Evolutionary conservation across 768 basidiomycete species (phyloP).

Genomic region (Amanita pseudoporphyria): DNA sequence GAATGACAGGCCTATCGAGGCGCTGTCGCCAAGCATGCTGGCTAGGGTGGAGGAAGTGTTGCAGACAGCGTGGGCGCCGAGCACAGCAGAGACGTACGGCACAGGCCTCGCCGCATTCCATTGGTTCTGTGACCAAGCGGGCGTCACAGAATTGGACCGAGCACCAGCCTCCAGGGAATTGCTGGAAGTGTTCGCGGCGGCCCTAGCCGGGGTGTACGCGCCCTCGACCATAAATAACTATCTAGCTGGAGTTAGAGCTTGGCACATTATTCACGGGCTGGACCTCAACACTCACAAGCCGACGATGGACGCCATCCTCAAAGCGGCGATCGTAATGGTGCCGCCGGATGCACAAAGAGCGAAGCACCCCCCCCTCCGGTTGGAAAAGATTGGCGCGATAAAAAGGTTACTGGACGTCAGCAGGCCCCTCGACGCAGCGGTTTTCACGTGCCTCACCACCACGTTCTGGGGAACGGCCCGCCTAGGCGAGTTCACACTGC

Average conservation of each 20-base stretch:
- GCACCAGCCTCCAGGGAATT: conserved; percentile 19
- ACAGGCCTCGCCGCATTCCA: conserved; percentile 28
- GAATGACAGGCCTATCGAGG: not conserved
- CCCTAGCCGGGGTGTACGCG: conserved; percentile 23
- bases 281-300: conserved; percentile 19
- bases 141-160: conserved; percentile 21
- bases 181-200: conserved; percentile 20
- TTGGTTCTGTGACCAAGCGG: conserved; percentile 24
- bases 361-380: conserved; percentile 22
- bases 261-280: conserved; percentile 35
- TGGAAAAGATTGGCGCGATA: not conserved
- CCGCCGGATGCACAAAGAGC: conserved; percentile 20
- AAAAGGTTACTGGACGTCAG: conserved; percentile 18
- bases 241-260: conserved; percentile 28
- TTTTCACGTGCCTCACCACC: conserved; percentile 27
- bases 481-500: conserved; percentile 29
- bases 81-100: conserved; percentile 26
- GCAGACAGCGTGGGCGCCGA: conserved; percentile 16
- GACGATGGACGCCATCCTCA: conserved; percentile 19
- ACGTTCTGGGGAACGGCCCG: conserved; percentile 25
- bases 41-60: not conserved
- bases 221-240: conserved; percentile 26
- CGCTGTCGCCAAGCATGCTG: not conserved
- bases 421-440: conserved; percentile 23
- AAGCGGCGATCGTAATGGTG: conserved; percentile 19